These are phyloP conservation scores for Exophiala viscosa DNA, from an alignment of 2,329 filamentous ascomycete species.

Conservation along the genomic window DNA sequence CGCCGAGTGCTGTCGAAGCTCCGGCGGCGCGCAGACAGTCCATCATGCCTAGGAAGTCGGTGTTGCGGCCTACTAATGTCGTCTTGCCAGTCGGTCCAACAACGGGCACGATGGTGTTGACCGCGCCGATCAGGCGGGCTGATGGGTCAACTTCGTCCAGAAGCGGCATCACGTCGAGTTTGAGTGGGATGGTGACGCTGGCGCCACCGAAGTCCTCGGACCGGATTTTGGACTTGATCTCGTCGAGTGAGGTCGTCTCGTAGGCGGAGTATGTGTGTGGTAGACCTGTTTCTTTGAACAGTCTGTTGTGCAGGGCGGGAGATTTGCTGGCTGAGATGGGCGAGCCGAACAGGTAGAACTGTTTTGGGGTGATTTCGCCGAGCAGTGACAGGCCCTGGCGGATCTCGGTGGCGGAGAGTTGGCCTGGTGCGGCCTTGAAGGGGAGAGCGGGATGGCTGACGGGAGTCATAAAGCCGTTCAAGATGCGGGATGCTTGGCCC, in stretches of 20 bases:
- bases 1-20: constrained; percentile 44
- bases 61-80: constrained; percentile 79
- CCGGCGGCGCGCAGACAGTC: constrained; percentile 70
- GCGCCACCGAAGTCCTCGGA: constrained; percentile 79
- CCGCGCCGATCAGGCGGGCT: constrained; percentile 78
- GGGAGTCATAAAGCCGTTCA: constrained; percentile 91
- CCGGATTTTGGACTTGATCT: constrained; percentile 64
- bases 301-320: constrained; percentile 80
- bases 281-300: constrained; percentile 73
- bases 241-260: constrained; percentile 65
- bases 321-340: constrained; percentile 80
- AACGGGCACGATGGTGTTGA: constrained; percentile 83
- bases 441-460: constrained; percentile 88
- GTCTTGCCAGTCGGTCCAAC: constrained; percentile 33
- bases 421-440: constrained; percentile 88
- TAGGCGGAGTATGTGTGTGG: constrained; percentile 75
- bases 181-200: constrained; percentile 92
- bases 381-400: constrained; percentile 72
- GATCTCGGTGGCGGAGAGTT: constrained; percentile 87
- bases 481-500: constrained; percentile 83
- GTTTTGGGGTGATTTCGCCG: constrained; percentile 69
- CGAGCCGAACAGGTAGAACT: constrained; percentile 83
- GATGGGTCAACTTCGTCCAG: constrained; percentile 77
- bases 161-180: constrained; percentile 77
- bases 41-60: constrained; percentile 92